These are phyloP conservation scores for Aspergillus egyptiacus DNA, from an alignment of 495 filamentous ascomycete genomes.

Conservation along the genomic window DNA sequence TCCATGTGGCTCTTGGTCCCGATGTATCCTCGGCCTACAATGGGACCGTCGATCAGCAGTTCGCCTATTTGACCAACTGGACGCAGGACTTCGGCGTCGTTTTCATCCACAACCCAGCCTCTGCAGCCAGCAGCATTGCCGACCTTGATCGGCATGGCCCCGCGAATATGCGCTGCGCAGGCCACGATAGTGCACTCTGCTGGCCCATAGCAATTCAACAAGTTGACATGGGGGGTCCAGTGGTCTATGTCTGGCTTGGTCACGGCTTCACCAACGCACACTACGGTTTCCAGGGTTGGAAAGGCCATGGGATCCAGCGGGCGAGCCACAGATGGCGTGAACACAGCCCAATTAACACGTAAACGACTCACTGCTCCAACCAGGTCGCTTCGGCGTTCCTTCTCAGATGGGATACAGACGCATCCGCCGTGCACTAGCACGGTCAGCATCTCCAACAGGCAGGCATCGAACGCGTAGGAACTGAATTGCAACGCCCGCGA, in stretches of 20 bases:
- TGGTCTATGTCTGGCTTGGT: background rate
- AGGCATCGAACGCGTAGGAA: background rate
- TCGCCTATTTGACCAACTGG: too few relatives aligned
- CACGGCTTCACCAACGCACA: conserved; percentile 25
- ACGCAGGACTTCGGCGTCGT: too few relatives aligned
- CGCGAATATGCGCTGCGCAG: background rate
- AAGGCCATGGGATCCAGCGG: background rate
- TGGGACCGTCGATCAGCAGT: too few relatives aligned
- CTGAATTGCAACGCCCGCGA: conserved; percentile 36
- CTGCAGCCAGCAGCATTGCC: too few relatives aligned
- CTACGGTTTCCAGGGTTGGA: background rate
- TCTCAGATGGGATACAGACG: background rate
- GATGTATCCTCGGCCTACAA: too few relatives aligned
- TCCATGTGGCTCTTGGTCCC: too few relatives aligned
- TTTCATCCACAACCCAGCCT: too few relatives aligned
- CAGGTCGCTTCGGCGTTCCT: background rate
- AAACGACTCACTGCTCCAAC: background rate
- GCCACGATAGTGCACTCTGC: background rate
- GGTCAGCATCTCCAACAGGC: background rate
- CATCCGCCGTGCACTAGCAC: background rate
- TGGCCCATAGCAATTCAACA: background rate
- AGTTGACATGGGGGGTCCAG: background rate
- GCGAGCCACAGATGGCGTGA: background rate
- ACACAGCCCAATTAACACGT: background rate
- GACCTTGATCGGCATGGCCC: too few relatives aligned